Percentiles rank a stretch among this genome's conserved stretches.
Evolutionary conservation across 2,329 filamentous ascomycete species (phyloP).

Genomic region (Chaetomium sp.): DNA sequence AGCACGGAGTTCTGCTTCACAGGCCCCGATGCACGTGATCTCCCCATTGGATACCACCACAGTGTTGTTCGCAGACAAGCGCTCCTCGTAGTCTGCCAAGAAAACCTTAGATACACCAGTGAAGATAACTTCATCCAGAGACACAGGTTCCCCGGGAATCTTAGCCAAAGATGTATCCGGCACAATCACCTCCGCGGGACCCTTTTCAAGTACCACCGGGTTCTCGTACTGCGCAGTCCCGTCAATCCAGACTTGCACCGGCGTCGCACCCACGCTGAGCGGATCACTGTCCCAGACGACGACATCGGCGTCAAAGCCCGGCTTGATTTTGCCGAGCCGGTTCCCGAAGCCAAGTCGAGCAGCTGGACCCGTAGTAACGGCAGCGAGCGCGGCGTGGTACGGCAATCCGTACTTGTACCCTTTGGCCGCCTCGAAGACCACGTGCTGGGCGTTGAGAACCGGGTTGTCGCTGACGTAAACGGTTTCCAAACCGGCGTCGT

Average conservation of each 20-base stretch:
- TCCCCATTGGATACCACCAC: constrained; percentile 47
- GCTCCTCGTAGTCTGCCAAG: constrained; percentile 37
- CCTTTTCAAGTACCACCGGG: constrained; percentile 49
- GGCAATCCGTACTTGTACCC: constrained; percentile 54
- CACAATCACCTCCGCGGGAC: constrained; percentile 32
- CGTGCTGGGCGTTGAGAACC: constrained; percentile 62
- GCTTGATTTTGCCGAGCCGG: constrained; percentile 54
- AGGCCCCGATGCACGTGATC: constrained; percentile 51
- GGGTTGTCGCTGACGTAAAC: constrained; percentile 68
- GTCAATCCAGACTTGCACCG: constrained; percentile 59
- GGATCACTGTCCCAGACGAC: constrained; percentile 59
- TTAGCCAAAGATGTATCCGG: constrained; percentile 36
- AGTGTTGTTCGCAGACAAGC: constrained; percentile 29
- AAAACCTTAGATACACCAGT: constrained; percentile 49
- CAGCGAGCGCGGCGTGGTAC: constrained; percentile 52
- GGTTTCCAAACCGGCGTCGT: constrained; percentile 57
- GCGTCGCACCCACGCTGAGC: constrained; percentile 51
- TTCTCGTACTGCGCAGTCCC: constrained; percentile 51
- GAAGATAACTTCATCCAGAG: constrained; percentile 42
- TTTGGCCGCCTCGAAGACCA: constrained; percentile 59
- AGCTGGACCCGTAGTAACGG: constrained; percentile 53
- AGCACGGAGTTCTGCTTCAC: constrained; percentile 37
- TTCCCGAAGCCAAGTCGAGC: constrained; percentile 51
- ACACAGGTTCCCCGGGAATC: constrained; percentile 36
- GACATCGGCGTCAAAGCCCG: constrained; percentile 55